phyloP scores from a whole-genome alignment of 352 stramenopile species.

The Pythium scleroteichum region DNA sequence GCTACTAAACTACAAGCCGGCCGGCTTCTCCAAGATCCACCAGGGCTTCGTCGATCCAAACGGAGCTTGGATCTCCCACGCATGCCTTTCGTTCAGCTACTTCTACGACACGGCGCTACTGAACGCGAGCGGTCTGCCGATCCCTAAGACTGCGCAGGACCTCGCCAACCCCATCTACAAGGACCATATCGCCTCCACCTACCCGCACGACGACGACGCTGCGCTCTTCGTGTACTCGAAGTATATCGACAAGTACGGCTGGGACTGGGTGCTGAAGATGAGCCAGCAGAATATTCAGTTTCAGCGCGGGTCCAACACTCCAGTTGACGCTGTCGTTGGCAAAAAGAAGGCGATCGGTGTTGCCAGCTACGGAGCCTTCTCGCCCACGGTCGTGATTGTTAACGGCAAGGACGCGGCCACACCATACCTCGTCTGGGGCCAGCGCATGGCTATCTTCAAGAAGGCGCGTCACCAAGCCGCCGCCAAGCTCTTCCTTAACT shows the following conservation, averaged over 20 bases:
- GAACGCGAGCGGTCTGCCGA: constrained; percentile 7
- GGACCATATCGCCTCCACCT: constrained; percentile 42
- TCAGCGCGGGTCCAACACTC: constrained; percentile 34
- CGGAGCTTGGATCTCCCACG: constrained; percentile 42
- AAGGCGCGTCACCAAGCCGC: constrained; percentile 51
- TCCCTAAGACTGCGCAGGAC: constrained; percentile 28
- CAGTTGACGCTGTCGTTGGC: constrained; percentile 24
- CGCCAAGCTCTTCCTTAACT: constrained; percentile 63
- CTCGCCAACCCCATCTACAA: constrained; percentile 39
- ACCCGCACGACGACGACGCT: constrained; percentile 55
- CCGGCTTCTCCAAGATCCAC: constrained; percentile 55
- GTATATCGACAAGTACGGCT: constrained; percentile 60
- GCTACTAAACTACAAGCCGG: constrained; percentile 54
- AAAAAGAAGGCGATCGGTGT: constrained; percentile 37
- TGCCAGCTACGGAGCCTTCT: constrained; percentile 18
- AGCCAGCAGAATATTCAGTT: constrained; percentile 41
- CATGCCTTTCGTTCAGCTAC: constrained; percentile 44
- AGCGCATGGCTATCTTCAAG: constrained; percentile 57
- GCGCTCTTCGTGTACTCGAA: constrained; percentile 44
- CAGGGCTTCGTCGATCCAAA: constrained; percentile 37
- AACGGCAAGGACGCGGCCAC: constrained; percentile 12
- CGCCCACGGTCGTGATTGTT: neutral
- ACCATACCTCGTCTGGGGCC: constrained; percentile 45
- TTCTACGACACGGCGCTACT: constrained; percentile 33
- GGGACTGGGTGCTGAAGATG: constrained; percentile 47